Evolutionary conservation across 306 rosid species (phyloP).

Genomic region (Cicer judaicum): DNA sequence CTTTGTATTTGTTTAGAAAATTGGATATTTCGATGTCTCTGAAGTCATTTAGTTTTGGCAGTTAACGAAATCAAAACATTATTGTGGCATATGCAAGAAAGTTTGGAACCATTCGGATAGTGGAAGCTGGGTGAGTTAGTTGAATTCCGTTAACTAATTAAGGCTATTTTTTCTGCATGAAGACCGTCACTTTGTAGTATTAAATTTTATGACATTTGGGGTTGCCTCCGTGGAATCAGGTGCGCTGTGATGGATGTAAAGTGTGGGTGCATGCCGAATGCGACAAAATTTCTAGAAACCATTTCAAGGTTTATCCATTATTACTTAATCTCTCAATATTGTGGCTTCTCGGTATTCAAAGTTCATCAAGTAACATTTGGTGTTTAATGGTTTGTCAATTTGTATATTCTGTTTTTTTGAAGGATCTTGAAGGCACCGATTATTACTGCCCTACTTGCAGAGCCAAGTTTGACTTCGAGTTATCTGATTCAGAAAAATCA

Average conservation of each 20-base stretch:
- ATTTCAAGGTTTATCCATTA: slow-evolving; percentile 68
- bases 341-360: slow-evolving; percentile 38
- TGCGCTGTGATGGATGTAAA: slow-evolving; percentile 98
- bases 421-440: slow-evolving; percentile 93
- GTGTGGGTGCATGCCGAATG: slow-evolving; percentile 99
- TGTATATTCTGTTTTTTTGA: slow-evolving; percentile 38
- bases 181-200: slow-evolving; percentile 38
- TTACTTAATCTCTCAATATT: slow-evolving; percentile 33
- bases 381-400: slow-evolving; percentile 43
- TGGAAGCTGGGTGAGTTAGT: slow-evolving; percentile 95
- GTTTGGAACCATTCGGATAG: slow-evolving; percentile 92
- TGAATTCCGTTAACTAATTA: slow-evolving; percentile 32
- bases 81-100: slow-evolving; percentile 98
- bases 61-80: slow-evolving; percentile 86
- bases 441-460: slow-evolving; percentile 98
- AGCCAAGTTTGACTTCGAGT: slow-evolving; percentile 91
- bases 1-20: slow-evolving; percentile 29
- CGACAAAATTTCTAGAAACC: slow-evolving; percentile 83
- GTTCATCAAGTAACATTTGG: slow-evolving; percentile 38
- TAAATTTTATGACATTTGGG: slow-evolving; percentile 20
- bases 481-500: slow-evolving; percentile 88
- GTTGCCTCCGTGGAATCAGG: slow-evolving; percentile 59
- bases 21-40: slow-evolving; percentile 32
- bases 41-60: slow-evolving; percentile 50
- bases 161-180: slow-evolving; percentile 22